Conservation (phyloP, 768 basidiomycete species). For the Naganishia kalamii region DNA sequence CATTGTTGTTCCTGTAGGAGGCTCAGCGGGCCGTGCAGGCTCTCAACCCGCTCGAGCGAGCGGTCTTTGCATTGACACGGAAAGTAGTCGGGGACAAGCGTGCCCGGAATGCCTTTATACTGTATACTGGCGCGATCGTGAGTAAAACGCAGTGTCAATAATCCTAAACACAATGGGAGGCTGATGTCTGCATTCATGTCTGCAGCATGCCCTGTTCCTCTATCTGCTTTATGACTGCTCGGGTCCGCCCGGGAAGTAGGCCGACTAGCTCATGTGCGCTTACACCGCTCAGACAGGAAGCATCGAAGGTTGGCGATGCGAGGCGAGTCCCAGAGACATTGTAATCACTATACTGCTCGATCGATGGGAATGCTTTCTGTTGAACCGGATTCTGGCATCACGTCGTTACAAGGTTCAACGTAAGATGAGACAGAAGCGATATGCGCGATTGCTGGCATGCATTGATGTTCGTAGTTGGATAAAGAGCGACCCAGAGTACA, state of each 20-base stretch:
- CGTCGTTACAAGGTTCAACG: too few species aligned
- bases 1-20: conserved; percentile 56
- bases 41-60: conserved; percentile 83
- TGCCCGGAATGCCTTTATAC: conserved; percentile 79
- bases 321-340: too few species aligned
- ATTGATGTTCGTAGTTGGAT: too few species aligned
- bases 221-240: neutral
- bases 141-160: neutral
- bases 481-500: too few species aligned
- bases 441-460: too few species aligned
- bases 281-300: too few species aligned
- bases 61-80: conserved; percentile 75
- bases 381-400: too few species aligned
- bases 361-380: too few species aligned
- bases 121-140: conserved; percentile 58
- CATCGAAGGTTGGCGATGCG: too few species aligned
- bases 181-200: neutral
- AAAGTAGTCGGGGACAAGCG: conserved; percentile 81
- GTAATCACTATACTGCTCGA: too few species aligned
- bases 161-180: neutral
- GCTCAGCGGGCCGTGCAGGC: conserved; percentile 86
- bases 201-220: neutral
- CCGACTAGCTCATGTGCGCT: too few species aligned
- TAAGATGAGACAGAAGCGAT: too few species aligned
- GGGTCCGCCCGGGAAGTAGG: neutral